Evolutionary conservation across 495 filamentous ascomycete species (phyloP), one percentile per base, ranked within the genome.

Genomic region (Xylaria cubensis): DNA sequence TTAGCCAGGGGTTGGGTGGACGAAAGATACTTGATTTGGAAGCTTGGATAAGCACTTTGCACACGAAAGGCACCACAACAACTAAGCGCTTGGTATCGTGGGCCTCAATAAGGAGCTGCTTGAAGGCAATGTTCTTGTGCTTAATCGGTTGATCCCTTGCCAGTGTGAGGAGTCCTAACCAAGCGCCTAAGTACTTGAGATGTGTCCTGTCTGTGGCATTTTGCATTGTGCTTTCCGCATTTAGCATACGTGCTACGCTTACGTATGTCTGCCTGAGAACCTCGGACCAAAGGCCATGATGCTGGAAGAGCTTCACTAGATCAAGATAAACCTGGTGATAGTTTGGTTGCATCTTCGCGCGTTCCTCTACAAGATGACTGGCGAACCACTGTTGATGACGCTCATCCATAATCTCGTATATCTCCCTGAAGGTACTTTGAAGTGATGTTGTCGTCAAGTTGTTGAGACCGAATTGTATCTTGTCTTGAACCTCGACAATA

Each of bases 381-480:
- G 96, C 96, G 75, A 99, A 98, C 96, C 96, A 99, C 78, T 96
- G 93, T 75, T 95, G 92, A 77, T 97, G 91, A 69, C 90, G 88
- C 66, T 92, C 89, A 53, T 93, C 88, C 64, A 98, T 77, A 36
- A 92, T 88, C 44, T 95, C 91, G 46, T 87, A 90, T 24, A 99
- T 86, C 67, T 96, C 94, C 50, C 85, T 85, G 72, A 93, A 89
- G 79, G 97, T 98, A 41, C 90, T 85, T 42, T 92, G 90, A 12
- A 98, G 86, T 67, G 97, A 98, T 26, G 91, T 89, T 61, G 93
- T 90, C 0, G 96, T 98, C 24, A 98, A 88, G 75, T 99, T 99
- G 84, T 99, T 99, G 70, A 99, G 84, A 42, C 94, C 92, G 77
- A 99, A 99, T 71, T 97, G 88, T 69, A 98, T 94, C 78, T 94